Evolutionary conservation across 1,284 basidiomycete genomes (phyloP), one percentile per base, ranked within the genome.

Genomic region (Singerocomus rubriflavus): DNA sequence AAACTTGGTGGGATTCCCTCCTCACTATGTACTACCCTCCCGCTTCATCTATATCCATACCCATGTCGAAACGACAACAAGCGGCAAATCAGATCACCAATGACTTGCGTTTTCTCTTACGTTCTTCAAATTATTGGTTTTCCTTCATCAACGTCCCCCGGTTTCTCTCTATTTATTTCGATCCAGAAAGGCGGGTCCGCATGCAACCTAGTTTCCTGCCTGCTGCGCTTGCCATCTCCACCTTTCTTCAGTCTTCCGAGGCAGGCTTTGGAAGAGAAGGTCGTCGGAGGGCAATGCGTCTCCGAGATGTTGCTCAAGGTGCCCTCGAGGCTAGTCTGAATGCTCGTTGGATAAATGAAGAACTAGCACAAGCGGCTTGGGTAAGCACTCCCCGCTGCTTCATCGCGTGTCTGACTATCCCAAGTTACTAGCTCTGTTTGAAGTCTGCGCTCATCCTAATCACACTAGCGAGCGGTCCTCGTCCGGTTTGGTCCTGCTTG

Each of bases 1-100:
- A 84, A 70, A 81, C 80, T 31, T 89, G 87, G 87, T 90, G 85
- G 84, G 88, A 89, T 60, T 79, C 76, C 5, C 72, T 90, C 25
- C 66, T 88, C 33, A 70, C 71, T 26, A 62, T 83, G 9, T 88
- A 88, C 64, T 58, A 71, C 33, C 69, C 73, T 21, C 62, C 63
- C 40, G 59, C 68, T 37, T 52, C 55, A n/a, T 64, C 60, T 48
- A 57, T 61, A 41, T 68, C 64, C 44, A 47, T 65, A 34, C 61
- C 80, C 33, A 67, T 73, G 6, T 65, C 72, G 21, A 65, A 78
- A 58, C 77, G 82, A 16, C 73, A 78, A 31, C 56, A 65, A 9
- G 73, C 77, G 6, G 63, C 72, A 6, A 69, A 73, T 35, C 67
- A 66, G 44, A 76, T 88, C 48, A 70, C 78, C 2, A 62, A 68